Evolutionary conservation across 2,329 filamentous ascomycete genomes (phyloP).

Genomic region (Ascochyta rabiei): DNA sequence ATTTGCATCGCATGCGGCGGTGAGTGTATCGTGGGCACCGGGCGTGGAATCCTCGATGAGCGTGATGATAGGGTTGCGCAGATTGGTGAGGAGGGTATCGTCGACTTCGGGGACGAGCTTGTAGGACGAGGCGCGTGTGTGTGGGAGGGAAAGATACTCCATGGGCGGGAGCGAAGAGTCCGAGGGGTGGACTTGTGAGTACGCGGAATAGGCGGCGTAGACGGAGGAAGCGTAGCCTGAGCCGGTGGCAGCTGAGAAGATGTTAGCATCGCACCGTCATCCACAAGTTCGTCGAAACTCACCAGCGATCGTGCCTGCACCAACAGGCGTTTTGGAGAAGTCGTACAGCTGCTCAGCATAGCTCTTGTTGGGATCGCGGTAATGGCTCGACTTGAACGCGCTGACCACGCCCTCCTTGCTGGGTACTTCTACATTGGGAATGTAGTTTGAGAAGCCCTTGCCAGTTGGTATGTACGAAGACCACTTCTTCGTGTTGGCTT

Average conservation of each 20-base stretch:
- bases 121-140: constrained; percentile 51
- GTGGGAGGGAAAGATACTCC: constrained; percentile 56
- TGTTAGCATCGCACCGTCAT: background rate
- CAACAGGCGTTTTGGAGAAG: constrained; percentile 58
- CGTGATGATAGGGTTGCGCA: constrained; percentile 55
- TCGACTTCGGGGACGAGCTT: constrained; percentile 51
- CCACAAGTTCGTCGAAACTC: constrained; percentile 7
- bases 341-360: constrained; percentile 58
- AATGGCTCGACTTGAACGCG: constrained; percentile 53
- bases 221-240: constrained; percentile 55
- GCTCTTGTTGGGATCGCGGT: constrained; percentile 55
- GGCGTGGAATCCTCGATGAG: constrained; percentile 53
- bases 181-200: constrained; percentile 44
- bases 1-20: constrained; percentile 55
- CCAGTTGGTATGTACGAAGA: constrained; percentile 55
- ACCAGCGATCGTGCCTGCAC: constrained; percentile 54
- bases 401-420: constrained; percentile 51
- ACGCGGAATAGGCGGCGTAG: constrained; percentile 58
- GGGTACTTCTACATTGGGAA: constrained; percentile 48
- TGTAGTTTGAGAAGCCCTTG: constrained; percentile 55
- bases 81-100: constrained; percentile 53
- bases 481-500: constrained; percentile 51
- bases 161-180: constrained; percentile 47
- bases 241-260: constrained; percentile 50
- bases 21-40: constrained; percentile 55